Evolutionary conservation across 345 rosid species (phyloP), one percentile per base, ranked within the genome.

Genomic region (Isatis tinctoria): DNA sequence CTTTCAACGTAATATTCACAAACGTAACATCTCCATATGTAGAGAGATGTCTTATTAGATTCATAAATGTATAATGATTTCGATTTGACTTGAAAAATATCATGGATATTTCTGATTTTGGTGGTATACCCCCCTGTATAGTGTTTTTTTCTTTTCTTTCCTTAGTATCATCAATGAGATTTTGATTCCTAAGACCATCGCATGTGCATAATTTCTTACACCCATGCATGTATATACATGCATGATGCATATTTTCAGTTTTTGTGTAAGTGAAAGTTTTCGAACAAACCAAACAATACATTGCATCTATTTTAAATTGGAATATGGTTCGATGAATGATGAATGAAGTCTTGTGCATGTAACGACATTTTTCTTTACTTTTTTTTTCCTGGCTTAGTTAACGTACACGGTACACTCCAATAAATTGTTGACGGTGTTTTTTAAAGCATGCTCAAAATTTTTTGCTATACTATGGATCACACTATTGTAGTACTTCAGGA

Each of bases 31-130:
- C 74, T 60, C 35, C 68, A 12, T 41, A 61, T 28, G 43, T 67
- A 48, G 51, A 39, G 33, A 60, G 33, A 39, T 40, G 35, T 62
- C 37, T 69, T 62, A 17, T 61, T 69, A 67, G 41, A 49, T 51
- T 75, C 61, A 17, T 49, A 24, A 22, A 26, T 47, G 35, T 58
- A 27, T 37, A 43, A 76, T 76, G 65, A 69, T 69, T 76, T 61
- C 69, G 74, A 75, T 61, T 62, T 69, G 70, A 69, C 79, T 41
- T 75, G 37, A 14, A 58, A 58, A 24, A 62, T 43, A 60, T 69
- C 48, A 69, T 75, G 74, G 45, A 33, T 52, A 49, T 22, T 63
- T 75, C 49, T 60, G 74, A 37, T 75, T 60, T 74, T 74, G n/a
- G 51, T 74, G 56, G 30, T 39, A 64, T 49, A 27, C n/a, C 16